phyloP scores from a whole-genome alignment of 768 basidiomycete species.

The Candolleomyces efflorescens region DNA sequence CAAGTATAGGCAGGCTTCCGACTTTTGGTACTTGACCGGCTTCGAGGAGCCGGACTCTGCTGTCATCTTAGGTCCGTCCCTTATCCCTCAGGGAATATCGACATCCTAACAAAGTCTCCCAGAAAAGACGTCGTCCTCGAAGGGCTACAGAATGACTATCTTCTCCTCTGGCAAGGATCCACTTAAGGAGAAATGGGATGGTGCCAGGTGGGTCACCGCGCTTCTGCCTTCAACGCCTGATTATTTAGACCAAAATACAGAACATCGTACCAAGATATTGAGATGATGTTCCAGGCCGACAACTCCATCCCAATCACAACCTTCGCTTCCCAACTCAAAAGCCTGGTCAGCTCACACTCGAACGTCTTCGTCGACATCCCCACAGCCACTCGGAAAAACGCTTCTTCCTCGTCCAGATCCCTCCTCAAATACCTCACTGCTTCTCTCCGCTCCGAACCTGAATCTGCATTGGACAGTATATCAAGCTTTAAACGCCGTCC shows the following conservation, averaged over 20 bases:
- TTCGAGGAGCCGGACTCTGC: constrained; percentile 93
- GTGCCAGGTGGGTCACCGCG: constrained; percentile 49
- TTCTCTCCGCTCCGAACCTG: constrained; percentile 41
- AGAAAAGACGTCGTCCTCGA: constrained; percentile 69
- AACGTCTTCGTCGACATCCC: constrained; percentile 53
- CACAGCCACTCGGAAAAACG: constrained; percentile 14
- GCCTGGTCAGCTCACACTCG: constrained; percentile 43
- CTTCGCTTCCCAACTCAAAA: constrained; percentile 57
- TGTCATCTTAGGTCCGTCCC: constrained; percentile 72
- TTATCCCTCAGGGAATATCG: too few relatives aligned
- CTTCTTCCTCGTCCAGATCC: constrained; percentile 42
- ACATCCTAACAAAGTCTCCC: too few relatives aligned
- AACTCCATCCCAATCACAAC: constrained; percentile 54
- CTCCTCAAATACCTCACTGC: constrained; percentile 50
- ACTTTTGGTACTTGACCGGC: constrained; percentile 96
- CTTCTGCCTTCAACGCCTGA: neutral
- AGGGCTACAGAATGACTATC: constrained; percentile 84
- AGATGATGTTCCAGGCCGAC: constrained; percentile 73
- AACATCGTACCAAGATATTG: constrained; percentile 63
- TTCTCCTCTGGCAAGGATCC: constrained; percentile 76
- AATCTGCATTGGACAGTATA: constrained; percentile 52
- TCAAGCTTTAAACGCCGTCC: constrained; percentile 40
- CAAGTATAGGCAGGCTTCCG: constrained; percentile 89
- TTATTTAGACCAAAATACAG: constrained; percentile 24
- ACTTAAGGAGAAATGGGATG: constrained; percentile 88